phyloP scores from a whole-genome alignment of 306 rosid genomes.

The Fragaria iinumae region DNA sequence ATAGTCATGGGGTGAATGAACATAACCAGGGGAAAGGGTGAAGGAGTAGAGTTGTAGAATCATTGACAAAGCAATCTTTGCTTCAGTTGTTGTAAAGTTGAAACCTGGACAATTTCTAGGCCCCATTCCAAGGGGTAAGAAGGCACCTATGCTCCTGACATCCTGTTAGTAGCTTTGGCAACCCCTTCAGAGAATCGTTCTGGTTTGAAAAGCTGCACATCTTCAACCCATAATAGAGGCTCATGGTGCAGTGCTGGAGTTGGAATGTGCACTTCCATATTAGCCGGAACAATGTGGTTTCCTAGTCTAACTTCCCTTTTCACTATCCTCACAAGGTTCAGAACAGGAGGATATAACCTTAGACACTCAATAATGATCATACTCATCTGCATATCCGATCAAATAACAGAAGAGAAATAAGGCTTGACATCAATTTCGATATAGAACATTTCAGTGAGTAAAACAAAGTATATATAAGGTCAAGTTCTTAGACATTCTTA shows the following conservation, averaged over 20 bases:
- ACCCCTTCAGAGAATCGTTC: not conserved
- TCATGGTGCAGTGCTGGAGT: conserved; percentile 20
- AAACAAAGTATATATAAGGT: no score
- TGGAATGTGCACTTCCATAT: not conserved
- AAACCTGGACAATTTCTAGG: conserved; percentile 20
- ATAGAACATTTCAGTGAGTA: not conserved
- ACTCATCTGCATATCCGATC: not conserved
- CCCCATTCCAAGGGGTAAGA: conserved; percentile 23
- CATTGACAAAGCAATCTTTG: not conserved
- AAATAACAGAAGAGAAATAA: not conserved
- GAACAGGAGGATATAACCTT: conserved; percentile 13
- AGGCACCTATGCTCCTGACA: conserved; percentile 2
- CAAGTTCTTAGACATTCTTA: not conserved
- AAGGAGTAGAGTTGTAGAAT: not conserved
- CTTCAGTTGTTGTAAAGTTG: not conserved
- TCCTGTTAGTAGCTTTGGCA: not conserved
- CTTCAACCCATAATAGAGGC: conserved; percentile 22
- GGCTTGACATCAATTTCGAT: not conserved
- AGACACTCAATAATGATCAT: conserved; percentile 16
- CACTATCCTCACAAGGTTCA: not conserved
- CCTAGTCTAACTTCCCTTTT: conserved; percentile 9
- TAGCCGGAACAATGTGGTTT: conserved; percentile 16
- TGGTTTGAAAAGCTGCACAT: not conserved
- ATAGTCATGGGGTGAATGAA: conserved; percentile 2
- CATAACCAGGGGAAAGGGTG: conserved; percentile 1